Evolutionary conservation across 371 early-diverging fungal genomes (phyloP).

Genomic region (Mucor saturninus): DNA sequence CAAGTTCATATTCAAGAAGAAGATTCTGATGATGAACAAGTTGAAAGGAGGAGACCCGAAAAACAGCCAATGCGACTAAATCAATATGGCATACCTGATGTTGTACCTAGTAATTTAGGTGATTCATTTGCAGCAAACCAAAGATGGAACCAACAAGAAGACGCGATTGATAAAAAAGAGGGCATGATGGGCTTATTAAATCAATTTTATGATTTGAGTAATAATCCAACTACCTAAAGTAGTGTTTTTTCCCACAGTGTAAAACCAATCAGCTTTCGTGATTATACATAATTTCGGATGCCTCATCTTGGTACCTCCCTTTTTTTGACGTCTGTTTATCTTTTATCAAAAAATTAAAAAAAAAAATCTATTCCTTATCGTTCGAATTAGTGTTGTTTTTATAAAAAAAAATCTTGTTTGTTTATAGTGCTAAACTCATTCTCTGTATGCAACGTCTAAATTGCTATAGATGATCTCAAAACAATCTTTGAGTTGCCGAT

Average conservation of each 20-base stretch:
- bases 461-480: too few relatives aligned
- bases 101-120: conserved; percentile 37
- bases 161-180: conserved; percentile 30
- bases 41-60: neutral
- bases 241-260: conserved; percentile 11
- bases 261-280: conserved; percentile 8
- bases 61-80: conserved; percentile 24
- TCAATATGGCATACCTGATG: conserved; percentile 42
- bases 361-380: neutral
- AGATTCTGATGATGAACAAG: conserved; percentile 2
- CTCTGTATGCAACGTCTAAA: too few relatives aligned
- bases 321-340: conserved; percentile 18
- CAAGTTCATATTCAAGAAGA: neutral
- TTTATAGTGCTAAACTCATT: neutral
- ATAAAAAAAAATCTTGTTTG: neutral
- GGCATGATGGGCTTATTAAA: conserved; percentile 64
- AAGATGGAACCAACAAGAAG: conserved; percentile 33
- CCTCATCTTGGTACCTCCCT: conserved; percentile 28
- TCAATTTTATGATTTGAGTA: conserved; percentile 67
- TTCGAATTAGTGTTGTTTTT: neutral
- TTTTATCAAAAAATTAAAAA: neutral
- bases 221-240: conserved; percentile 33
- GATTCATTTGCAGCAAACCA: conserved; percentile 37
- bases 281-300: conserved; percentile 25
- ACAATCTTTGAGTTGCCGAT: too few relatives aligned